A percentile compares a stretch with the other conserved stretches of the same genome.
phyloP scores from a whole-genome alignment of 2,329 filamentous ascomycete species.

The Xylariaceae sp. region DNA sequence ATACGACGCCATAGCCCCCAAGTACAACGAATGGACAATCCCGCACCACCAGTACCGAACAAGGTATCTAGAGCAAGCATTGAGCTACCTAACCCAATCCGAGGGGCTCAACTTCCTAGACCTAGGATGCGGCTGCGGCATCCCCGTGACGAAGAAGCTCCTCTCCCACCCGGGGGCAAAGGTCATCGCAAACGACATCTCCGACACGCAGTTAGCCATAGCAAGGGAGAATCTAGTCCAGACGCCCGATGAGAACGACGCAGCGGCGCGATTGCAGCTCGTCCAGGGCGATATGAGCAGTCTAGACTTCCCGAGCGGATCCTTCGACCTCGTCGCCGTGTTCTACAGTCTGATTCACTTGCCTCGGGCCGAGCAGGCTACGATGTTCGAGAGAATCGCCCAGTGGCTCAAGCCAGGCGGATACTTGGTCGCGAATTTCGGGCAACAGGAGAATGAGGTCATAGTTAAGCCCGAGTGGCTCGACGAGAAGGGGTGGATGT shows the following conservation, averaged over 20 bases:
- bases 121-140: conserved; percentile 41
- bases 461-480: conserved; percentile 38
- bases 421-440: conserved; percentile 46
- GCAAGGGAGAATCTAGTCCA: conserved; percentile 28
- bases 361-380: conserved; percentile 46
- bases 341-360: conserved; percentile 56
- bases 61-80: conserved; percentile 35
- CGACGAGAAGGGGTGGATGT: conserved; percentile 41
- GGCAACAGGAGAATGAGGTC: conserved; percentile 29
- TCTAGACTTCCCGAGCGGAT: conserved; percentile 31
- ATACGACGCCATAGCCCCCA: conserved; percentile 39
- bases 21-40: conserved; percentile 41
- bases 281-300: conserved; percentile 39
- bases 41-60: conserved; percentile 33
- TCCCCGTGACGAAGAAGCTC: conserved; percentile 36
- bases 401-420: conserved; percentile 51
- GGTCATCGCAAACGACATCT: conserved; percentile 42
- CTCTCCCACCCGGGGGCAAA: conserved; percentile 26
- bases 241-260: not conserved
- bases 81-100: conserved; percentile 25
- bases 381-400: conserved; percentile 41
- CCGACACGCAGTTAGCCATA: conserved; percentile 36
- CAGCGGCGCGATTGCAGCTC: conserved; percentile 26
- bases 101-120: conserved; percentile 34
- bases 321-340: conserved; percentile 47